These are phyloP conservation scores for Saraca asoca DNA, from an alignment of 331 rosid species.

Conservation along the genomic window DNA sequence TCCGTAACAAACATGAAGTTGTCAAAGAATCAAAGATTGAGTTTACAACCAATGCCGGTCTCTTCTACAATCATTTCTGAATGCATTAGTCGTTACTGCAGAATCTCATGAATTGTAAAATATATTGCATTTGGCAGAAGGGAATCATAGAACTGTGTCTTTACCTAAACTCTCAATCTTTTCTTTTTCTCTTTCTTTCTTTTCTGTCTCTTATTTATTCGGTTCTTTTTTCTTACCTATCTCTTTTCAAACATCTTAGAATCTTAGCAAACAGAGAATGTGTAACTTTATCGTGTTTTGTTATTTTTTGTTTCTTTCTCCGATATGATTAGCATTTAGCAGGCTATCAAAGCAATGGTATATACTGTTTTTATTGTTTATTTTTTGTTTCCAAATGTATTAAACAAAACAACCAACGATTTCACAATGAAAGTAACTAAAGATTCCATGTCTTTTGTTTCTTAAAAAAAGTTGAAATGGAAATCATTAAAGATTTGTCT, in stretches of 20 bases:
- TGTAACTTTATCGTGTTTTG: conserved; percentile 24
- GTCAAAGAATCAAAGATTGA: not conserved
- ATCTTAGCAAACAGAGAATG: not conserved
- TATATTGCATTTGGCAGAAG: not conserved
- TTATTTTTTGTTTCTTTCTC: conserved; percentile 1
- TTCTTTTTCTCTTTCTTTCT: not conserved
- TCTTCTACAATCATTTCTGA: too few species aligned
- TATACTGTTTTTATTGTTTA: not conserved
- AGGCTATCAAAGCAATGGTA: conserved; percentile 6
- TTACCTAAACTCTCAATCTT: not conserved
- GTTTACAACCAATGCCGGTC: too few species aligned
- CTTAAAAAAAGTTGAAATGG: too few species aligned
- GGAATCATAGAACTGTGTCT: not conserved
- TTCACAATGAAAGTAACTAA: too few species aligned
- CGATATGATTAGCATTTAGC: conserved; percentile 3
- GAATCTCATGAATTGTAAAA: too few species aligned
- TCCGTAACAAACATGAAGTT: too few species aligned
- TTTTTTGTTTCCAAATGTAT: not conserved
- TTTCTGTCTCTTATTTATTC: not conserved
- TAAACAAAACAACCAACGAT: too few species aligned
- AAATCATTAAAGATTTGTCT: too few species aligned
- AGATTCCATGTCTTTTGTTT: too few species aligned
- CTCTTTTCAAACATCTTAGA: not conserved
- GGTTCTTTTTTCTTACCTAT: not conserved
- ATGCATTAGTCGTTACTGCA: too few species aligned